Conservation (phyloP, 1,284 basidiomycete genomes). For the Ganoderma leucocontextum region DNA sequence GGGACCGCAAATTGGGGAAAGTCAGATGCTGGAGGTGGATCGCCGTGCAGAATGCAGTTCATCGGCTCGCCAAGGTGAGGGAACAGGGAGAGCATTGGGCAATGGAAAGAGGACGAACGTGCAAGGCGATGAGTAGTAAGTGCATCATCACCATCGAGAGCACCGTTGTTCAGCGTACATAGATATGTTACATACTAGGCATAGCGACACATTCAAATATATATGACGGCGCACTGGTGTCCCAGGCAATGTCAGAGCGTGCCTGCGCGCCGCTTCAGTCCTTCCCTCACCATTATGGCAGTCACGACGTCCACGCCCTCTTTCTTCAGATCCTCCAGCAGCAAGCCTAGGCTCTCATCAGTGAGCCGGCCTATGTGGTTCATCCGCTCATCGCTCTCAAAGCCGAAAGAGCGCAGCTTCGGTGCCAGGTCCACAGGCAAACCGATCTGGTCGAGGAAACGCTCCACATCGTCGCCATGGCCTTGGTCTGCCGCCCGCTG, state of each 20-base stretch:
- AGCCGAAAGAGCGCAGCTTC: constrained; percentile 10
- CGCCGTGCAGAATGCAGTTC: no score
- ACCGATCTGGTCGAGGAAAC: constrained; percentile 2
- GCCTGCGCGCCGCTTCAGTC: background rate
- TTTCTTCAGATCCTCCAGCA: background rate
- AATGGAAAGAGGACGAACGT: no score
- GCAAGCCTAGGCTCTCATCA: background rate
- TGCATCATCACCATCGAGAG: no score
- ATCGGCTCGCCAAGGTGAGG: no score
- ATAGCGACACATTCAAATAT: no score
- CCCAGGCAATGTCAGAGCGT: background rate
- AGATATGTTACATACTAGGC: no score
- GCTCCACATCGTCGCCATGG: background rate
- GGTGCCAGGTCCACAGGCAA: background rate
- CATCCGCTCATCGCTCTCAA: background rate
- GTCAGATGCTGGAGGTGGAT: no score
- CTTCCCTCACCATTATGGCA: background rate
- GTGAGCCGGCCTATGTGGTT: background rate
- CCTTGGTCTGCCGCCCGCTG: background rate
- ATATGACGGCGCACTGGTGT: no score
- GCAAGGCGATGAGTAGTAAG: no score
- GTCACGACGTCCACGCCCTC: background rate
- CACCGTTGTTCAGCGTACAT: no score
- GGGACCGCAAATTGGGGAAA: no score
- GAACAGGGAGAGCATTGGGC: no score